Conservation (phyloP, 2,329 filamentous ascomycete genomes). For the Verticillium klebahnii region DNA sequence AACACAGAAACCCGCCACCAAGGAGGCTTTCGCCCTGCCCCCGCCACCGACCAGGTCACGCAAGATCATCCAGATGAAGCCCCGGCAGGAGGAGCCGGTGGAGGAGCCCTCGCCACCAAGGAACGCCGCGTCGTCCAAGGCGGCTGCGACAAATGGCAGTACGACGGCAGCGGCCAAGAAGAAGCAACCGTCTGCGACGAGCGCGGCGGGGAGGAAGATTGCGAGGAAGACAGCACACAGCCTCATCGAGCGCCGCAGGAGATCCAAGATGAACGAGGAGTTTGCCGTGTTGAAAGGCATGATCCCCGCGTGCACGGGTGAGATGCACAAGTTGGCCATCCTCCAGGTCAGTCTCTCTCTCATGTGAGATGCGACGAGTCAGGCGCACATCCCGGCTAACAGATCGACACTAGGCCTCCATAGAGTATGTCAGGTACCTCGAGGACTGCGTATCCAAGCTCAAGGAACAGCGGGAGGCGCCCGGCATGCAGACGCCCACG, state of each 20-base stretch:
- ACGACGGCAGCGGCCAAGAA: slow-evolving; percentile 47
- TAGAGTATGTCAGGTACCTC: slow-evolving; percentile 92
- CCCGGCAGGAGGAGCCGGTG: slow-evolving; percentile 34
- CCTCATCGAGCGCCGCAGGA: slow-evolving; percentile 80
- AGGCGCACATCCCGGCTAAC: neutral
- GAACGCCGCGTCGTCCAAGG: slow-evolving; percentile 1
- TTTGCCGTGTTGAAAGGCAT: slow-evolving; percentile 90
- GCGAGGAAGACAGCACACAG: slow-evolving; percentile 95
- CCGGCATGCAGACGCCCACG: neutral
- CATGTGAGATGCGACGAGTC: neutral
- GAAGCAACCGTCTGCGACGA: slow-evolving; percentile 72
- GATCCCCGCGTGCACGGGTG: slow-evolving; percentile 92
- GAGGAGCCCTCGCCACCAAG: slow-evolving; percentile 4
- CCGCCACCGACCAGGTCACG: slow-evolving; percentile 87
- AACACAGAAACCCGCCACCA: slow-evolving; percentile 37
- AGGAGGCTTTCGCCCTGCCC: slow-evolving; percentile 72
- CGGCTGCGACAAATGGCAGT: slow-evolving; percentile 8
- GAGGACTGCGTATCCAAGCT: slow-evolving; percentile 82
- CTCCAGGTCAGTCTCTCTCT: slow-evolving; percentile 68
- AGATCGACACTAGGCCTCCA: slow-evolving; percentile 67
- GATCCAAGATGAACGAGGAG: slow-evolving; percentile 99
- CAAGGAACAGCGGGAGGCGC: slow-evolving; percentile 51
- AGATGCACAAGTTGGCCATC: slow-evolving; percentile 98
- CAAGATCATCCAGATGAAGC: slow-evolving; percentile 99
- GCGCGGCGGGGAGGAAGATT: slow-evolving; percentile 87